Conservation (phyloP, 257 asterid genomes). For the Echites panduratus region DNA sequence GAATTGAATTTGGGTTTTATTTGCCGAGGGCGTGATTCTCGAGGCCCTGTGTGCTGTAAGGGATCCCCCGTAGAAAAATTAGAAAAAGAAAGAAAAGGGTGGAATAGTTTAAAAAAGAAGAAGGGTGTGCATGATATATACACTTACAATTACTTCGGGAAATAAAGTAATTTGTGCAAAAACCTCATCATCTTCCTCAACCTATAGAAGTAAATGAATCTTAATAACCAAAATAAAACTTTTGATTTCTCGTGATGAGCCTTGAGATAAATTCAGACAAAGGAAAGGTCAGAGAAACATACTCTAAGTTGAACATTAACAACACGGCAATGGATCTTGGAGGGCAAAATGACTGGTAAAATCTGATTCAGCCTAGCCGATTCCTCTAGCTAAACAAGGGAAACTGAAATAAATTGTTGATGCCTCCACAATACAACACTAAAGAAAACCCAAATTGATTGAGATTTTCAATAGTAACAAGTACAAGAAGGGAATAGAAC, state of each 20-base stretch:
- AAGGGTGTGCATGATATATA: constrained; percentile 9
- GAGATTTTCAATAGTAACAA: background rate
- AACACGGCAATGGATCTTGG: constrained; percentile 64
- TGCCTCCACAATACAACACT: background rate
- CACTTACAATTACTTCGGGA: constrained; percentile 51
- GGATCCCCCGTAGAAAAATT: constrained; percentile 4
- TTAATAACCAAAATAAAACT: background rate
- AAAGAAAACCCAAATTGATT: background rate
- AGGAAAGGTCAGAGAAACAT: constrained; percentile 15
- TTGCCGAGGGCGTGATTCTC: constrained; percentile 28
- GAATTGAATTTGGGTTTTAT: constrained; percentile 46
- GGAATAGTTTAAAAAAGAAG: too few species aligned
- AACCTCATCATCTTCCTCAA: constrained; percentile 70
- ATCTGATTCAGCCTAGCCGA: background rate
- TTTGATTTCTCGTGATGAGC: background rate
- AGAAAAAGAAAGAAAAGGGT: background rate
- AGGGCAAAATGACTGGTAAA: constrained; percentile 23
- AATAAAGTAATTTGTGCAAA: constrained; percentile 60
- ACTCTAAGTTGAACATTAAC: constrained; percentile 47
- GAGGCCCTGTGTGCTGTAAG: constrained; percentile 53
- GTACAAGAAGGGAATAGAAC: too few species aligned
- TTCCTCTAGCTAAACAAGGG: background rate
- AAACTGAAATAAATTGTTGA: background rate
- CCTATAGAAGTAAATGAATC: constrained; percentile 30
- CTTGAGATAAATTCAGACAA: background rate